A percentile compares a stretch with the other conserved stretches of the same genome.
Conservation (phyloP, 2,329 filamentous ascomycete genomes). For the Hypoxylon sp. region DNA sequence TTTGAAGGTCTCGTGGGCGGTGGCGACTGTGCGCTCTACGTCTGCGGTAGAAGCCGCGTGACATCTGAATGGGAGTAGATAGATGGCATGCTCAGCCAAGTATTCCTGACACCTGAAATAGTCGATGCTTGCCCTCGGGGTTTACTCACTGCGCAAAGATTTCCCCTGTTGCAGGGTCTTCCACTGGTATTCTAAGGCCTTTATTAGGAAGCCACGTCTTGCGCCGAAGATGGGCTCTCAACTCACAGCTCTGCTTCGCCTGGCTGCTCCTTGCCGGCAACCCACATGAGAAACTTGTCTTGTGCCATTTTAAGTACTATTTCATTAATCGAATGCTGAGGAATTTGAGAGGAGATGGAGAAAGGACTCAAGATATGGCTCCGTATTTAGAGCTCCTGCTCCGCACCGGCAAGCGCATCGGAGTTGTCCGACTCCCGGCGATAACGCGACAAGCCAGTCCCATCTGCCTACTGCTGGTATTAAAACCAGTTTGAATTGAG, state of each 20-base stretch:
- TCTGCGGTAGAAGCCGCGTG: constrained; percentile 56
- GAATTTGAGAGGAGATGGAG: not conserved
- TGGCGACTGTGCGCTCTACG: constrained; percentile 51
- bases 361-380: not conserved
- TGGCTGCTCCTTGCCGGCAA: constrained; percentile 50
- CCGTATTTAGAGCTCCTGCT: not conserved
- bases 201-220: constrained; percentile 21
- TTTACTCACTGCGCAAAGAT: constrained; percentile 57
- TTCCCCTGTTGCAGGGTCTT: constrained; percentile 62
- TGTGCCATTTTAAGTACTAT: constrained; percentile 23
- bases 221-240: not conserved
- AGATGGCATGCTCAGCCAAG: not conserved
- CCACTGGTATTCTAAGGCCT: constrained; percentile 56
- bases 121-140: not conserved
- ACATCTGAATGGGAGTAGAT: constrained; percentile 47
- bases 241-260: constrained; percentile 58
- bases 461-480: too few species aligned
- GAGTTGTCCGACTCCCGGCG: too few species aligned
- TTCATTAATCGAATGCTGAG: not conserved
- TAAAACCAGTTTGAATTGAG: too few species aligned
- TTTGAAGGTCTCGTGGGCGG: constrained; percentile 56
- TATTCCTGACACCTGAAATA: not conserved
- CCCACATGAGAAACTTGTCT: constrained; percentile 49
- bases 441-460: too few species aligned
- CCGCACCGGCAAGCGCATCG: too few species aligned